These are phyloP conservation scores for Colletotrichum tabaci DNA, from an alignment of 2,329 filamentous ascomycete genomes.

Conservation along the genomic window DNA sequence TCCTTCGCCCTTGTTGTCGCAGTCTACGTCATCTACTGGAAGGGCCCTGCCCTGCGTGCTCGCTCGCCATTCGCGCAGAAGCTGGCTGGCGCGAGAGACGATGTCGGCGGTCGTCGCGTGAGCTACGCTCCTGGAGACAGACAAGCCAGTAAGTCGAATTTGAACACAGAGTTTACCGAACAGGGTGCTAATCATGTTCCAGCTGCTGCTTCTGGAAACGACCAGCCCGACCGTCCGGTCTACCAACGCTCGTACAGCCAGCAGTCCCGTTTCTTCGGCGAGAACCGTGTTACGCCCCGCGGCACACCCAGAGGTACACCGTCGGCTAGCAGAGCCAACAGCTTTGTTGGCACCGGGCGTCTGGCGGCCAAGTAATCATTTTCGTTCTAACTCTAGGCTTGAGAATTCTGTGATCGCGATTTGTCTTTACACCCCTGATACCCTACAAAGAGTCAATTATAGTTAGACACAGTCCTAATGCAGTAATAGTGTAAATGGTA, in stretches of 20 bases:
- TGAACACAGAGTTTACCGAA: too few species aligned
- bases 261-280: constrained; percentile 58
- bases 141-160: constrained; percentile 3
- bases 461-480: not conserved
- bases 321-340: constrained; percentile 50
- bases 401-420: not conserved
- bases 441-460: not conserved
- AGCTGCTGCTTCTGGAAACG: constrained; percentile 44
- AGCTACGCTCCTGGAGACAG: constrained; percentile 11
- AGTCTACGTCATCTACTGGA: constrained; percentile 78
- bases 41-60: constrained; percentile 72
- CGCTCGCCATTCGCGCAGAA: constrained; percentile 76
- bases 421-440: constrained; percentile 6
- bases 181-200: constrained; percentile 34
- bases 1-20: constrained; percentile 73
- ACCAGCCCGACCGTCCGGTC: constrained; percentile 21
- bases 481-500: not conserved
- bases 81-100: constrained; percentile 61
- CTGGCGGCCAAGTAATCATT: not conserved
- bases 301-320: constrained; percentile 56
- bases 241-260: constrained; percentile 52
- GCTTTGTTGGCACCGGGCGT: constrained; percentile 13
- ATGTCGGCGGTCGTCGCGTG: constrained; percentile 18
- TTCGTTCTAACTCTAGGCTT: not conserved
- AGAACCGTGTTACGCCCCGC: constrained; percentile 57